phyloP scores from a whole-genome alignment of 2,329 filamentous ascomycete genomes.

The Acrocalymma vagum region DNA sequence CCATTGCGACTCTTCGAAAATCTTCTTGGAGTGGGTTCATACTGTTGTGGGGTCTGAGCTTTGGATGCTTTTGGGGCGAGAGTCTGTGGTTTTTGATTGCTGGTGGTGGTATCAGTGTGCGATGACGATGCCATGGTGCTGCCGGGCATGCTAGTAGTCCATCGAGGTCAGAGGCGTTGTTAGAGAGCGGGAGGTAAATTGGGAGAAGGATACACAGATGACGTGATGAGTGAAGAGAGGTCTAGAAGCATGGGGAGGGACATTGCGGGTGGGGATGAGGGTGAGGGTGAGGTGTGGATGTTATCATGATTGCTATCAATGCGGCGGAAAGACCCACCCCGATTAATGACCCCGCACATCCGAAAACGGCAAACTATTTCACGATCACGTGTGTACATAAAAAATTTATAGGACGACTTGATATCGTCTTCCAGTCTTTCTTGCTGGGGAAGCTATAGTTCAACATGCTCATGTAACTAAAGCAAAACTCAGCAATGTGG shows the following conservation, averaged over 20 bases:
- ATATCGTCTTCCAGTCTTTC: no score
- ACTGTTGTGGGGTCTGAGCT: constrained; percentile 17
- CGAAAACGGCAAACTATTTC: constrained; percentile 13
- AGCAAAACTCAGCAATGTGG: no score
- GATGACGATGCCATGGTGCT: constrained; percentile 1
- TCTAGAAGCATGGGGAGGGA: neutral
- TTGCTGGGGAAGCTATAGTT: no score
- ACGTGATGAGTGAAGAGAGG: no score
- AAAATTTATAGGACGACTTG: no score
- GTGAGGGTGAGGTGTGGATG: constrained; percentile 2
- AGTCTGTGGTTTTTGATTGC: neutral
- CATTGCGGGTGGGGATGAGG: constrained; percentile 1
- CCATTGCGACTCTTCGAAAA: constrained; percentile 18
- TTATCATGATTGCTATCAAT: constrained; percentile 11
- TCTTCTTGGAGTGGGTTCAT: no score
- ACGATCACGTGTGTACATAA: constrained; percentile 14
- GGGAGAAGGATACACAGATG: no score
- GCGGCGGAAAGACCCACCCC: constrained; percentile 7
- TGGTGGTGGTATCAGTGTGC: constrained; percentile 1
- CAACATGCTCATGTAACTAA: no score
- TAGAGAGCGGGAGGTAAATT: neutral
- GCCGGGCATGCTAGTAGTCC: constrained; percentile 4
- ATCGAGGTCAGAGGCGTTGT: constrained; percentile 7
- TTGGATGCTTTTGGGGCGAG: constrained; percentile 8
- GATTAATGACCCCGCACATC: constrained; percentile 12